Conservation (phyloP, 768 basidiomycete genomes). For the Lyophyllum atratum region DNA sequence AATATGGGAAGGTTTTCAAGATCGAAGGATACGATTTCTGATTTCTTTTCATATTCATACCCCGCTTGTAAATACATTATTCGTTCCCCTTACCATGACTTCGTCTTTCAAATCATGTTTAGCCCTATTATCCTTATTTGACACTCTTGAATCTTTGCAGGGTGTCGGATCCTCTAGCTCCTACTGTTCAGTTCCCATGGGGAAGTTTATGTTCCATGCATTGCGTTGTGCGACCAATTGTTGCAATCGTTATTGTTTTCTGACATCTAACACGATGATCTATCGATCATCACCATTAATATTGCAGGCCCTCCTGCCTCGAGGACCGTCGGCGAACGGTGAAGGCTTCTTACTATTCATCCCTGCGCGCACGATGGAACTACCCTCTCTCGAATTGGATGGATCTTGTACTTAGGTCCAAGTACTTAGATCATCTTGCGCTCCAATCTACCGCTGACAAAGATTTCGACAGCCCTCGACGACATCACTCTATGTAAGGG, state of each 20-base stretch:
- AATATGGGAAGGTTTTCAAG: conserved; percentile 86
- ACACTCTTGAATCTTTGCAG: not conserved
- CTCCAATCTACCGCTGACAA: not conserved
- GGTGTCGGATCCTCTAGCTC: not conserved
- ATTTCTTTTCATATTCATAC: conserved; percentile 13
- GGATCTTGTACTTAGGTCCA: not conserved
- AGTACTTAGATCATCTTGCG: no score
- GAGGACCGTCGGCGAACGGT: not conserved
- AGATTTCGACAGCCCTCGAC: not conserved
- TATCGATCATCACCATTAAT: not conserved
- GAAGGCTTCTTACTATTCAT: not conserved
- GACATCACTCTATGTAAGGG: not conserved
- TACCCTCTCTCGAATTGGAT: not conserved
- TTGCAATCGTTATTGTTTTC: not conserved
- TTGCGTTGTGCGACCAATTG: no score
- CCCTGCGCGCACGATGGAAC: not conserved
- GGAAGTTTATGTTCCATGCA: no score
- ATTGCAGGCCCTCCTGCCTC: not conserved
- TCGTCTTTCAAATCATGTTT: not conserved
- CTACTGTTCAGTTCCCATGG: no score
- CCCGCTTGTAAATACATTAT: conserved; percentile 8
- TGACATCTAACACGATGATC: not conserved
- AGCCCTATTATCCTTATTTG: not conserved
- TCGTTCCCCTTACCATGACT: not conserved
- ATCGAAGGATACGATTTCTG: conserved; percentile 86